A percentile compares a stretch with the other conserved stretches of the same genome.
Evolutionary conservation across 106 monocot genomes (phyloP).

Genomic region (Triglochin maritima): DNA sequence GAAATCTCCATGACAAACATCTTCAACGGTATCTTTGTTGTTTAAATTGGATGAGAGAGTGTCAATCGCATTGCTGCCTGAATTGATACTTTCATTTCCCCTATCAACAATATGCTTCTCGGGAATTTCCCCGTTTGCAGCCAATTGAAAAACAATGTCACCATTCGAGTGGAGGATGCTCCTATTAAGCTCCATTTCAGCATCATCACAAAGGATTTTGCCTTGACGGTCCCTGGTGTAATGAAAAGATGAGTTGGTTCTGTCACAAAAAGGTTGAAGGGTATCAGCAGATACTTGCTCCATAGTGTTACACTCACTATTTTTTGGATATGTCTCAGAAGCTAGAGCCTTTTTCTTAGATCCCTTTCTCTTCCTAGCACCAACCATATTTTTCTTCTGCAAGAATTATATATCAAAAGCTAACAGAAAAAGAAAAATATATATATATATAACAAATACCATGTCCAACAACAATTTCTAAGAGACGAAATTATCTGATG

Average conservation of each 20-base stretch:
- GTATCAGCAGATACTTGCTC: slow-evolving; percentile 15
- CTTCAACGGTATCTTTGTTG: slow-evolving; percentile 2
- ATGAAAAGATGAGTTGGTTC: background rate
- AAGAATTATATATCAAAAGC: background rate
- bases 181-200: background rate
- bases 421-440: background rate
- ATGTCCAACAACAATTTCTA: too few species aligned
- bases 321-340: slow-evolving; percentile 9
- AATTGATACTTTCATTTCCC: slow-evolving; percentile 12
- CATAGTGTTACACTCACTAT: background rate
- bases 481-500: too few species aligned
- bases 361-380: slow-evolving; percentile 25
- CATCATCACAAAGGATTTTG: background rate
- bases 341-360: slow-evolving; percentile 11
- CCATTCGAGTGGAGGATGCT: background rate
- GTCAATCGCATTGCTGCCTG: background rate
- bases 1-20: slow-evolving; percentile 1
- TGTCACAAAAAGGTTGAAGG: slow-evolving; percentile 13
- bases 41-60: background rate
- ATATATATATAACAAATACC: background rate
- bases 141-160: too few species aligned
- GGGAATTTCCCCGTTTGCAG: background rate
- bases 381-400: slow-evolving; percentile 23
- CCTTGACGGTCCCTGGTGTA: background rate
- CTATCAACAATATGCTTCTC: background rate